phyloP scores from a whole-genome alignment of 1,139 yeast genomes.

The Lodderomyces jiufengensis region DNA sequence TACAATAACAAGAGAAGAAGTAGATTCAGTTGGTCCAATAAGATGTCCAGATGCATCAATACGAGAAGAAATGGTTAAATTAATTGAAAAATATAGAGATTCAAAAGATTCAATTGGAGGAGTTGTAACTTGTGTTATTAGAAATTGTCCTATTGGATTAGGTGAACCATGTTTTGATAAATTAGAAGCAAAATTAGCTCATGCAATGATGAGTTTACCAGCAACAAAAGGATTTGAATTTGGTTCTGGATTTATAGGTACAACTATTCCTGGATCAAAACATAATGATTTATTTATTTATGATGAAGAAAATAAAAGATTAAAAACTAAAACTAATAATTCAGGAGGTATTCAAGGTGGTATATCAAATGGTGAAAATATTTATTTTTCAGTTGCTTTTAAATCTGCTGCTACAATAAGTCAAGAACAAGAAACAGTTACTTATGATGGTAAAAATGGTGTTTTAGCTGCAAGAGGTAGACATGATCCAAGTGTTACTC shows the following conservation, averaged over 20 bases:
- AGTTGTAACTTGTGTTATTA: constrained; percentile 92
- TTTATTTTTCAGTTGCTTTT: constrained; percentile 92
- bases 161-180: constrained; percentile 99
- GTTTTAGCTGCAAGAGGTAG: constrained; percentile 93
- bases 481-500: constrained; percentile 98
- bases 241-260: constrained; percentile 93
- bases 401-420: constrained; percentile 97
- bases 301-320: constrained; percentile 50
- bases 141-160: constrained; percentile 89
- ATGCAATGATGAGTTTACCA: constrained; percentile 96
- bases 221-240: constrained; percentile 98
- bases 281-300: constrained; percentile 85
- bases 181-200: constrained; percentile 90
- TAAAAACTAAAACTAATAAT: constrained; percentile 85
- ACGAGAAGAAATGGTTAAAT: constrained; percentile 78
- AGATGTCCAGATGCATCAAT: constrained; percentile 83
- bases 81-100: constrained; percentile 84
- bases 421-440: constrained; percentile 83
- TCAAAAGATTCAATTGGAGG: constrained; percentile 94
- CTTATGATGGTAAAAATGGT: constrained; percentile 85
- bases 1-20: constrained; percentile 81
- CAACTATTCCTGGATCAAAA: constrained; percentile 83
- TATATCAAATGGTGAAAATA: constrained; percentile 91
- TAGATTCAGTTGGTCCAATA: constrained; percentile 84
- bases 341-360: constrained; percentile 99